A percentile compares a stretch with the other conserved stretches of the same genome.
Conservation (phyloP, 495 filamentous ascomycete genomes). For the Penicillium silybi region DNA sequence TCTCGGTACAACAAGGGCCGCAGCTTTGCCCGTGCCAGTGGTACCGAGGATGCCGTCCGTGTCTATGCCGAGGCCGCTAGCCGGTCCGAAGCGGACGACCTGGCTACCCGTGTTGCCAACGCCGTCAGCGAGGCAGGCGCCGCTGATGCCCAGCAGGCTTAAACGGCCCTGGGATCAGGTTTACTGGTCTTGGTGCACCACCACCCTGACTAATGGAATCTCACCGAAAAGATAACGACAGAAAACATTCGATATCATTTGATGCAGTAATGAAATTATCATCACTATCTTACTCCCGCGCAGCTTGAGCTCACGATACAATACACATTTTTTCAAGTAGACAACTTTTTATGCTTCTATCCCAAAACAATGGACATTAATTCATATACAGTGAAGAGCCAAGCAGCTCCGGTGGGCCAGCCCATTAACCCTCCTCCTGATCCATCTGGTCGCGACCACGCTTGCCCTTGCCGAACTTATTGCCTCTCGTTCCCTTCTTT, state of each 20-base stretch:
- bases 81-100: conserved; percentile 76
- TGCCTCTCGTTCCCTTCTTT: conserved; percentile 63
- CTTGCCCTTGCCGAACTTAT: conserved; percentile 57
- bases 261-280: conserved; percentile 21
- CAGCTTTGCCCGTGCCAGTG: conserved; percentile 85
- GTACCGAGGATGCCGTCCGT: conserved; percentile 92
- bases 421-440: conserved; percentile 58
- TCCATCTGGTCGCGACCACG: conserved; percentile 76
- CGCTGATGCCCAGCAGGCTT: conserved; percentile 14
- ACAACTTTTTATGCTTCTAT: conserved; percentile 1
- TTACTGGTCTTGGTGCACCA: too few species aligned
- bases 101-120: conserved; percentile 75
- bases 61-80: conserved; percentile 97
- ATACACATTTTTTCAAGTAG: not conserved
- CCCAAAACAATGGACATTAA: not conserved
- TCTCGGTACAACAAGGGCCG: conserved; percentile 88
- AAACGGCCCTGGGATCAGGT: conserved; percentile 1
- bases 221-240: not conserved
- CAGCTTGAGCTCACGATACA: not conserved
- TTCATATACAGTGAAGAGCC: conserved; percentile 2
- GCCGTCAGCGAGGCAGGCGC: conserved; percentile 55
- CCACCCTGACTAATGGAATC: not conserved
- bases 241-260: conserved; percentile 13
- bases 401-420: conserved; percentile 9
- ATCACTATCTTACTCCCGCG: not conserved